Base-by-base conservation (phyloP, 1,139 yeast species). In the Geotrichum aggregatum region DNA sequence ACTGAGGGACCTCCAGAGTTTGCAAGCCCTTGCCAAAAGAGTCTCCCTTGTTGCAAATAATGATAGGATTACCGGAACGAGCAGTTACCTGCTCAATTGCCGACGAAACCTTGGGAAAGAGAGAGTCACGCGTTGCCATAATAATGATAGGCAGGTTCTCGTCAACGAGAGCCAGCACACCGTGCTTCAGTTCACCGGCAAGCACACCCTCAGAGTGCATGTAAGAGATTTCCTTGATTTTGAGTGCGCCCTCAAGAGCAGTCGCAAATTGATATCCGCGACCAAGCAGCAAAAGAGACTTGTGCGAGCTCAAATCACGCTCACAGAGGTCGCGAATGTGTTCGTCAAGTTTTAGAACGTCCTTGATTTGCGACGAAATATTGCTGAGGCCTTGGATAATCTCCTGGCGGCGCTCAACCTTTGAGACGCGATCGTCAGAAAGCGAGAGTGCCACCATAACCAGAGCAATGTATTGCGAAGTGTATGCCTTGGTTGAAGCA, bases 131-230 rank as follows among this genome's bases (percentile, higher is more conserved):
- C n/a, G 98, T 92, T 52, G 97, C 98, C 72, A 94, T 83, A 11
- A 95, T 95, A 71, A 94, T 85, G 60, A 92, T 88, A 58, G 98
- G 98, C 66, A 94, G 77, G 61, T 85, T 76, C 65, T 87, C 95
- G 71, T 94, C 99, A 58, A 94, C 97, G 60, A 94, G 79, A 2
- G 99, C 99, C 66, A 94, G 80, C 38, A 89, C 96, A 72, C 99
- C 99, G 68, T 94, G 99, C 73, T 94, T 94, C 72, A 94, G 82
- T 73, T 94, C 99, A 69, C 98, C 99, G 26, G 99, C 98, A 61
- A 92, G 82, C 50, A 94, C 96, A 76, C 98, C 99, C 75, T 94
- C 99, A 26, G 98, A 88, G 71, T 94, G 99, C 91, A 92, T 94
- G 71, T 94, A 94, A 4, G 98, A 91, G 59, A 94, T 94, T 73